A percentile compares a stretch with the other conserved stretches of the same genome.
Conservation (phyloP, 116 monocot species). For the Dioscorea cayenensis region DNA sequence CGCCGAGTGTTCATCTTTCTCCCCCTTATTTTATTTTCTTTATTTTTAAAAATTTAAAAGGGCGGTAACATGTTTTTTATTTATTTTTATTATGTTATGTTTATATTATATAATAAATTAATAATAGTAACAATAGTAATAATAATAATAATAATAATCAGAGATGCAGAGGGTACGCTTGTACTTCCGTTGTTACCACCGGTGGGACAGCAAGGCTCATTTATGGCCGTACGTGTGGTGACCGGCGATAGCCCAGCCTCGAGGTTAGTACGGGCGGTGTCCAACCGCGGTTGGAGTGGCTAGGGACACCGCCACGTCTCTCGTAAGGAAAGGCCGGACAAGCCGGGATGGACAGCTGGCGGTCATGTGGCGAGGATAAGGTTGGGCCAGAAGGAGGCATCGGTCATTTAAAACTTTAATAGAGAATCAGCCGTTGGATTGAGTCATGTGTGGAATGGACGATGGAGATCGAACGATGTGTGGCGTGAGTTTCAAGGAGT, state of each 20-base stretch:
- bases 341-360: slow-evolving; percentile 2
- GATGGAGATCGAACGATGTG: background rate
- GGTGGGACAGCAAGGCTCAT: background rate
- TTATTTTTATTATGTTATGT: too few relatives aligned
- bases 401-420: background rate
- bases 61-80: too few relatives aligned
- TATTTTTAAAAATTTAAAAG: too few relatives aligned
- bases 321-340: background rate
- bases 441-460: background rate
- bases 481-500: background rate
- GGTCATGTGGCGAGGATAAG: slow-evolving; percentile 1
- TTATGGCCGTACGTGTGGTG: background rate
- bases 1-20: too few relatives aligned
- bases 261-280: background rate
- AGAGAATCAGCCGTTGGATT: background rate
- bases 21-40: too few relatives aligned
- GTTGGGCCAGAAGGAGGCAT: background rate
- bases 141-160: too few relatives aligned
- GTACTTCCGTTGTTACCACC: background rate
- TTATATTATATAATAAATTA: too few relatives aligned
- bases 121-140: too few relatives aligned
- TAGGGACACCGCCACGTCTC: background rate
- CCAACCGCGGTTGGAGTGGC: background rate
- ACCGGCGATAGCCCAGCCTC: background rate
- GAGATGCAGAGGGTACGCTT: background rate